A percentile compares a stretch with the other conserved stretches of the same genome.
Evolutionary conservation across 78 protist genomes (phyloP).

Genomic region (Guillardia theta): DNA sequence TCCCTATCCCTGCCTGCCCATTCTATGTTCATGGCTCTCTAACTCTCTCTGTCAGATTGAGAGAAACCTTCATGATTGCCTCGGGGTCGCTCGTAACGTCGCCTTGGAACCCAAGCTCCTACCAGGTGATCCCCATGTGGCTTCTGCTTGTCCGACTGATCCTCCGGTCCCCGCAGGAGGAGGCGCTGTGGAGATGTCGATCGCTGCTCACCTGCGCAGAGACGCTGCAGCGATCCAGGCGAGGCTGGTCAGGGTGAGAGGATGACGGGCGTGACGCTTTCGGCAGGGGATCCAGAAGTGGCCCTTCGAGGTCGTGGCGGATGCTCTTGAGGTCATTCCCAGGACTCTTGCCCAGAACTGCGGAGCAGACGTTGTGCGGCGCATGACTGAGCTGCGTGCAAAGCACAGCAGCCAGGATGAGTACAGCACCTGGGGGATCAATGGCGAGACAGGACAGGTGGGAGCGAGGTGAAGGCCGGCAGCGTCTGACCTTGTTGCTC

Average conservation of each 20-base stretch:
- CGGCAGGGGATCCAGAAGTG: slow-evolving; percentile 73
- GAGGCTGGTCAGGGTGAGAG: too few species aligned
- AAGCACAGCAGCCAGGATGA: neutral
- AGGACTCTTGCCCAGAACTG: slow-evolving; percentile 97
- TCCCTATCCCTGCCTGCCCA: neutral
- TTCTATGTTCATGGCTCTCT: too few species aligned
- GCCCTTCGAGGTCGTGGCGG: slow-evolving; percentile 91
- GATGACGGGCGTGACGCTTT: slow-evolving; percentile 53
- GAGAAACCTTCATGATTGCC: slow-evolving; percentile 96
- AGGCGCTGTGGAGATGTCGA: slow-evolving; percentile 97
- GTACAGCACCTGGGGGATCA: neutral
- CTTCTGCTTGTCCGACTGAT: too few species aligned
- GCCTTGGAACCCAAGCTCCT: slow-evolving; percentile 89
- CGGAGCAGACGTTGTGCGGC: slow-evolving; percentile 92
- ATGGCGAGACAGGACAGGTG: slow-evolving; percentile 26
- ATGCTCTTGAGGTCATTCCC: slow-evolving; percentile 93
- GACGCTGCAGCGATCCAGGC: slow-evolving; percentile 19
- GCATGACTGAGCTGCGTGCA: slow-evolving; percentile 92
- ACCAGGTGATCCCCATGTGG: slow-evolving; percentile 99
- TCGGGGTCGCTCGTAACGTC: slow-evolving; percentile 96
- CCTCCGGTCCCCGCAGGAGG: slow-evolving; percentile 97
- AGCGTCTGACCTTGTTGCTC: too few species aligned
- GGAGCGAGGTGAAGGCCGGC: neutral
- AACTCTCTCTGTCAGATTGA: too few species aligned
- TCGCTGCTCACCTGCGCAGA: slow-evolving; percentile 42